These are phyloP conservation scores for Citrus maxima DNA, from an alignment of 345 rosid genomes.

Conservation along the genomic window DNA sequence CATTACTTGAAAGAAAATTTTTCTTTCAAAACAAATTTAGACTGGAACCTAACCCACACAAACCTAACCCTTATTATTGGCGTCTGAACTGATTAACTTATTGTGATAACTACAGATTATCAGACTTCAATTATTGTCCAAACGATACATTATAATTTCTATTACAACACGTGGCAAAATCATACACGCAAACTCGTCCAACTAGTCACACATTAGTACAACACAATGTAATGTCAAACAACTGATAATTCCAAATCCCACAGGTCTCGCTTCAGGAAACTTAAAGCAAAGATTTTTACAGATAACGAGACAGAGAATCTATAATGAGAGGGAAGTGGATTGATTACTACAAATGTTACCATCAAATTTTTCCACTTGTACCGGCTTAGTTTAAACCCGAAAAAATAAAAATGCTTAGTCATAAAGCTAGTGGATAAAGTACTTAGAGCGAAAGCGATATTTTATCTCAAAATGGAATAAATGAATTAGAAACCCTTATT, in stretches of 20 bases:
- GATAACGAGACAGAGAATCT: neutral
- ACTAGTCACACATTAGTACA: neutral
- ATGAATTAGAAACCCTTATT: too few species aligned
- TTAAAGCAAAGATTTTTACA: neutral
- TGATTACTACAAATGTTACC: neutral
- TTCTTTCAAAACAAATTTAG: too few species aligned
- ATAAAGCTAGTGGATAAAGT: slow-evolving; percentile 3
- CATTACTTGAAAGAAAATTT: too few species aligned
- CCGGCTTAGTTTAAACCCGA: too few species aligned
- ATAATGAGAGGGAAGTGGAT: neutral
- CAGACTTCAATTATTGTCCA: neutral
- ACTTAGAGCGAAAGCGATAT: neutral
- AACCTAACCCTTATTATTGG: too few species aligned
- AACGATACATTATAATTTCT: neutral
- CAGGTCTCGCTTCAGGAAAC: slow-evolving; percentile 11
- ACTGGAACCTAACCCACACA: too few species aligned
- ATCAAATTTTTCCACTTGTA: neutral
- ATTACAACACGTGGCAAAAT: neutral
- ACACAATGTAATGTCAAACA: neutral
- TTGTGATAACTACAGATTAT: too few species aligned
- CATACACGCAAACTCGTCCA: neutral
- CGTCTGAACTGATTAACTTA: too few species aligned
- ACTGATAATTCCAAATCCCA: neutral
- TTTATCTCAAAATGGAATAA: too few species aligned
- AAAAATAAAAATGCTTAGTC: neutral